Base-by-base conservation (phyloP, 768 basidiomycete species). In the button mushroom (Agaricus bisporus) region DNA sequence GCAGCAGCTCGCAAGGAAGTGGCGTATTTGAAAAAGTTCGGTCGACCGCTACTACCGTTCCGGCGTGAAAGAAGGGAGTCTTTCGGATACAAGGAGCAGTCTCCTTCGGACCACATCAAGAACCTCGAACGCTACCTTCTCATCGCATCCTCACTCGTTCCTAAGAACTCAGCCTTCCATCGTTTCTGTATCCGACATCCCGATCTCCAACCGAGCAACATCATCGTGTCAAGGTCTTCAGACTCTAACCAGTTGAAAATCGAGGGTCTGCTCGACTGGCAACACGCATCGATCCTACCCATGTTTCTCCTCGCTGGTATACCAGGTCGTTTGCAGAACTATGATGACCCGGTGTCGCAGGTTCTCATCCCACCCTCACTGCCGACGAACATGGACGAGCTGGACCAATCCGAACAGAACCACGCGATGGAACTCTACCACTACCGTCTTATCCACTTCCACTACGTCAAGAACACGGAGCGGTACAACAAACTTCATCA, bases 241-340 rank as follows among this genome's bases (percentile, higher is more conserved):
- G 78, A 71, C 63, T 77, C 74, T 60, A 11, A 44, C 63, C 32
- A 32, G 11, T 66, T 52, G 59, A 46, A 73, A 36, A 56, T 80
- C 62, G 65, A 71, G 51, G 58, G 77, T 68, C 56, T 79, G 66
- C 12, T 78, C 51, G 78, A 79, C 72, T 80, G 77, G 79, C 78
- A 81, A 70, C 77, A 80, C 65, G 56, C 80, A 58, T 67, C 77
- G 4, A 75, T 81, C 68, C 70, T 80, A 28, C 78, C 79, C 62
- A 22, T 57, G 58, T 81, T 76, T 67, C 78, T 81, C 68, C 71
- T 69, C 55, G 69, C 75, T 35, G 68, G 73, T 57, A 64, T 76
- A 63, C 78, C 78, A 41, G 15, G 65, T 50, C 62, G 60, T 22
- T 47, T 81, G 1, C 76, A 78, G 68, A 80, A 80, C 68, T 63